phyloP scores from a whole-genome alignment of 2,329 filamentous ascomycete genomes.

The Botrytis fragariae region DNA sequence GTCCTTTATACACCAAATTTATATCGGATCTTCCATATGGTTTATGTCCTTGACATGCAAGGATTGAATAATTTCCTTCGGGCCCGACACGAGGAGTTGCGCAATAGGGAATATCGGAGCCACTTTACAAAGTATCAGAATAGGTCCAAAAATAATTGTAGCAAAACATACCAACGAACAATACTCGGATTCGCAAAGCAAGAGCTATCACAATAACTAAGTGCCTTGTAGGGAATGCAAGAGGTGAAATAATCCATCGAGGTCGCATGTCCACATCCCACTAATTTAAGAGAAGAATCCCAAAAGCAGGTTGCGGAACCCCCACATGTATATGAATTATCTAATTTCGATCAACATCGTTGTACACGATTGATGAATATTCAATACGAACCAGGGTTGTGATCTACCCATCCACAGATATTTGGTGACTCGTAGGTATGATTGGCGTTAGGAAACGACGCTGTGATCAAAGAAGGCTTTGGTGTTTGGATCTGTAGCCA shows the following conservation, averaged over 20 bases:
- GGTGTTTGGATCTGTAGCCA: slow-evolving; percentile 3
- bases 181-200: slow-evolving; percentile 24
- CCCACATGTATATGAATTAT: slow-evolving; percentile 24
- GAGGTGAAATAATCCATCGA: slow-evolving; percentile 26
- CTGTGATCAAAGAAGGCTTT: not conserved
- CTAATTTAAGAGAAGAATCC: slow-evolving; percentile 22
- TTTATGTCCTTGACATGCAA: slow-evolving; percentile 21
- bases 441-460: not conserved
- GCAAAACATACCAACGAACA: slow-evolving; percentile 20
- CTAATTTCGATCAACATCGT: slow-evolving; percentile 16
- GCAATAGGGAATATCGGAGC: slow-evolving; percentile 21
- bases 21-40: slow-evolving; percentile 14
- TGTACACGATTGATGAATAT: not conserved
- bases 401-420: slow-evolving; percentile 21
- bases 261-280: slow-evolving; percentile 23
- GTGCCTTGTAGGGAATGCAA: slow-evolving; percentile 22
- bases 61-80: slow-evolving; percentile 20
- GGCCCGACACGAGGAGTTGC: slow-evolving; percentile 22
- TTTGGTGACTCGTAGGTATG: slow-evolving; percentile 9
- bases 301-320: slow-evolving; percentile 25
- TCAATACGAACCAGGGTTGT: slow-evolving; percentile 14
- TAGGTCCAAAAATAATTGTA: not conserved
- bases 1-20: slow-evolving; percentile 11
- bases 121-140: slow-evolving; percentile 4
- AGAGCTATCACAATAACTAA: slow-evolving; percentile 19